Percentiles rank a stretch among this genome's conserved stretches.
These are phyloP conservation scores for Voacanga thouarsii DNA, from an alignment of 257 asterid species.

Conservation along the genomic window DNA sequence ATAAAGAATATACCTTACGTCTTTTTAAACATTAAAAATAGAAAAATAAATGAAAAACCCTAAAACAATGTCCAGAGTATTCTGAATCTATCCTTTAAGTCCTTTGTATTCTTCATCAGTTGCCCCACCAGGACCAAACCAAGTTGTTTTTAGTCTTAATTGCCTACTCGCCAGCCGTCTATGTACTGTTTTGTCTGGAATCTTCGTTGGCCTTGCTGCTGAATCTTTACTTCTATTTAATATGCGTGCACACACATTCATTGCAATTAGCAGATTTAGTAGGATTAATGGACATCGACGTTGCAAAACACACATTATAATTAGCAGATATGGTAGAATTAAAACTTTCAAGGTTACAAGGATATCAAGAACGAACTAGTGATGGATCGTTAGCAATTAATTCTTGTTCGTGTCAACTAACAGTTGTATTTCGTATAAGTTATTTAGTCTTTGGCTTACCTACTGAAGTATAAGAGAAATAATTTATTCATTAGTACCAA, in stretches of 20 bases:
- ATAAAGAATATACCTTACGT: too few species aligned
- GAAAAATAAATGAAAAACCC: too few species aligned
- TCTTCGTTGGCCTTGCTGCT: background rate
- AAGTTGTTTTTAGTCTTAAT: background rate
- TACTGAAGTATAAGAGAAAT: background rate
- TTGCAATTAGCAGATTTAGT: background rate
- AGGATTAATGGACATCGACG: background rate
- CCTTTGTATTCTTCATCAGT: background rate
- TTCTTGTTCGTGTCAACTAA: background rate
- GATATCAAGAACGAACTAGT: background rate
- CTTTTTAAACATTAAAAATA: too few species aligned
- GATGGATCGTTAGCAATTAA: background rate
- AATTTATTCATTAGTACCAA: background rate
- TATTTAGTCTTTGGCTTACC: background rate
- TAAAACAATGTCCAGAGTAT: background rate
- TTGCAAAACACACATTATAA: background rate
- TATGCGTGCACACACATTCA: background rate
- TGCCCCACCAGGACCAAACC: background rate
- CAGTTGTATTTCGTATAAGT: background rate
- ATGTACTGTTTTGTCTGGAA: background rate
- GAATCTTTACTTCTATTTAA: background rate
- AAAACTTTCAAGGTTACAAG: background rate
- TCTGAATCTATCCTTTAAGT: background rate
- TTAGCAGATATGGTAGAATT: background rate
- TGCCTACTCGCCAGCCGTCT: background rate